Percentiles rank a stretch among this genome's conserved stretches.
These are phyloP conservation scores for Malus domestica DNA, from an alignment of 306 rosid genomes.

Conservation along the genomic window DNA sequence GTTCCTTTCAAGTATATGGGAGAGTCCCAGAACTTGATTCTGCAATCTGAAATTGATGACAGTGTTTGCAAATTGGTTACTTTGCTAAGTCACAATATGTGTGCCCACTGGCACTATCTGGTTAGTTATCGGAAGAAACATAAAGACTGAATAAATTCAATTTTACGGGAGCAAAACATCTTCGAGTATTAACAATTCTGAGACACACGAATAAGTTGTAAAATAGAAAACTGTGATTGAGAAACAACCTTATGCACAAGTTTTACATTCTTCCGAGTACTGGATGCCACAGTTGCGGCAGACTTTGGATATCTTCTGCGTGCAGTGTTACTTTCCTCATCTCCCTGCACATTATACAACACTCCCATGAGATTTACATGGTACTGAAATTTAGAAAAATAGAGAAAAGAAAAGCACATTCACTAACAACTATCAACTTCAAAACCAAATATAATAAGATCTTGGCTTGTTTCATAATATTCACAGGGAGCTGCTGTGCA, in stretches of 20 bases:
- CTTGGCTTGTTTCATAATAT: neutral
- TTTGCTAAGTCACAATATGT: neutral
- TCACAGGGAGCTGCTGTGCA: neutral
- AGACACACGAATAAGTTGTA: neutral
- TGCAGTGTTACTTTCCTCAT: neutral
- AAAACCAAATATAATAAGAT: neutral
- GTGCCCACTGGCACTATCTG: neutral
- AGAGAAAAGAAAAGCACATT: neutral
- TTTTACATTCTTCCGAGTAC: constrained; percentile 8
- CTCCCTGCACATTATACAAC: constrained; percentile 9
- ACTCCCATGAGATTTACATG: neutral
- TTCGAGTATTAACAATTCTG: neutral
- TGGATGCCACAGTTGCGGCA: neutral
- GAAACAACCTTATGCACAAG: constrained; percentile 6
- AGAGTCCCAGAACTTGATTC: neutral
- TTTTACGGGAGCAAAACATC: neutral
- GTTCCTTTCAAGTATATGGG: constrained; percentile 11
- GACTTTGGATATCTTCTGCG: neutral
- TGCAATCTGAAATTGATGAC: constrained; percentile 14
- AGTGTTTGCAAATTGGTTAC: neutral
- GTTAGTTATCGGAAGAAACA: neutral
- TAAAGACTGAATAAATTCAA: neutral
- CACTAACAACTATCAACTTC: neutral
- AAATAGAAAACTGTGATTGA: neutral
- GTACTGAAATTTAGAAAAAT: neutral